phyloP scores from a whole-genome alignment of 2,329 filamentous ascomycete genomes.

The Colletotrichum musicola region DNA sequence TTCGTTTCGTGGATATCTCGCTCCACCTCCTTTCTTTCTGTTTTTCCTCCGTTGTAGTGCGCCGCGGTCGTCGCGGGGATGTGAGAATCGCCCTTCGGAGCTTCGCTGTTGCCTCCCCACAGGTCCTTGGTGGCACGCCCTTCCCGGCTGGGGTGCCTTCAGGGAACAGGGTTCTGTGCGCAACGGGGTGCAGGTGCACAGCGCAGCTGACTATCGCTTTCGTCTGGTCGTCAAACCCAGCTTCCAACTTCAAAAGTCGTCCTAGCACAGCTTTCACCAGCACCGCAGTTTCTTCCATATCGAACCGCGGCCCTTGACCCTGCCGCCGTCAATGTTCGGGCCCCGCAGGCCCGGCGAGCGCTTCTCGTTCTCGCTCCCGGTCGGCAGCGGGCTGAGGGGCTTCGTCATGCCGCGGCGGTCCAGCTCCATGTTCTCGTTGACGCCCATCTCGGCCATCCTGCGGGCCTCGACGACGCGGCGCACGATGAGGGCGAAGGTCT shows the following conservation, averaged over 20 bases:
- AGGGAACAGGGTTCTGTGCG: no score
- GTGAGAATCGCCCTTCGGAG: no score
- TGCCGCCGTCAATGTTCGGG: constrained; percentile 57
- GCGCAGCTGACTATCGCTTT: no score
- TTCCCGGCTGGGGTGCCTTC: no score
- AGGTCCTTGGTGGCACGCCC: no score
- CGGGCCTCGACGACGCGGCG: constrained; percentile 72
- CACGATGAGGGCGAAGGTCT: constrained; percentile 82
- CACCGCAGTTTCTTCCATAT: constrained; percentile 71
- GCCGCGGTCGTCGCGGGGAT: not conserved
- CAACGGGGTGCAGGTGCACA: no score
- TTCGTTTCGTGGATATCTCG: constrained; percentile 7
- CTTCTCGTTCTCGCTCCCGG: constrained; percentile 55
- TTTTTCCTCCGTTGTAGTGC: not conserved
- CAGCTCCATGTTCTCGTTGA: constrained; percentile 55
- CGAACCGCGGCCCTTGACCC: constrained; percentile 55
- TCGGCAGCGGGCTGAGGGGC: constrained; percentile 67
- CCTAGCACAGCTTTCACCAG: constrained; percentile 56
- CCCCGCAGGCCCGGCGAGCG: constrained; percentile 60
- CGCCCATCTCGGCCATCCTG: constrained; percentile 62
- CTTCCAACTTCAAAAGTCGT: not conserved
- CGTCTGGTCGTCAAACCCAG: no score
- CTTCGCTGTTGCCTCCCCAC: no score
- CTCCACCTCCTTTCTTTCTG: not conserved
- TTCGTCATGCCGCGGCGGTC: constrained; percentile 69